A percentile compares a stretch with the other conserved stretches of the same genome.
These are phyloP conservation scores for Codiaeum variegatum DNA, from an alignment of 441 rosid genomes.

Conservation along the genomic window DNA sequence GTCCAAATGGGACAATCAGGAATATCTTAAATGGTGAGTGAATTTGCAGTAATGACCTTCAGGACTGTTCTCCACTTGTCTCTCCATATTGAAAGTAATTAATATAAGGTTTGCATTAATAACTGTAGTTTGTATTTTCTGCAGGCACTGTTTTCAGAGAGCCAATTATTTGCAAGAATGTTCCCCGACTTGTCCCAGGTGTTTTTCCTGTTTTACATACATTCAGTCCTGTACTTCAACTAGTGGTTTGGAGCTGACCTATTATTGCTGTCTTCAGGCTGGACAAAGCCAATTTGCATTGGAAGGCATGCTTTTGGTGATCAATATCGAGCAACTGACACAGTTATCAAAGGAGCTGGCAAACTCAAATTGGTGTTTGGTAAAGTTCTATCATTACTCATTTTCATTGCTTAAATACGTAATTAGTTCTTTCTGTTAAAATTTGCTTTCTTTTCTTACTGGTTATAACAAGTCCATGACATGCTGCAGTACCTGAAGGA, in stretches of 20 bases:
- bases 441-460: not conserved
- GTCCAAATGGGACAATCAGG: constrained; percentile 86
- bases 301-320: constrained; percentile 97
- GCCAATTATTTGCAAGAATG: constrained; percentile 73
- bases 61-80: not conserved
- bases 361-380: constrained; percentile 69
- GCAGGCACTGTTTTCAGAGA: constrained; percentile 88
- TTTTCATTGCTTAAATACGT: constrained; percentile 7
- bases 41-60: not conserved
- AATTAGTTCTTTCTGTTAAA: not conserved
- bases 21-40: constrained; percentile 73
- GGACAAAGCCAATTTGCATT: constrained; percentile 88
- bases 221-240: not conserved
- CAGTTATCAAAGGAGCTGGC: constrained; percentile 63
- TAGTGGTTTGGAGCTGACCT: not conserved
- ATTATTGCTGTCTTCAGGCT: constrained; percentile 43
- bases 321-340: constrained; percentile 81
- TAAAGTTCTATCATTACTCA: constrained; percentile 24
- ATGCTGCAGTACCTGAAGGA: constrained; percentile 51
- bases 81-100: not conserved
- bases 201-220: constrained; percentile 19
- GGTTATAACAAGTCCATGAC: not conserved
- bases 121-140: constrained; percentile 18
- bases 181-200: constrained; percentile 77
- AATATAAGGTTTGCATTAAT: not conserved